These are phyloP conservation scores for Cetraspora pellucida DNA, from an alignment of 192 early-diverging fungal genomes.

Conservation along the genomic window DNA sequence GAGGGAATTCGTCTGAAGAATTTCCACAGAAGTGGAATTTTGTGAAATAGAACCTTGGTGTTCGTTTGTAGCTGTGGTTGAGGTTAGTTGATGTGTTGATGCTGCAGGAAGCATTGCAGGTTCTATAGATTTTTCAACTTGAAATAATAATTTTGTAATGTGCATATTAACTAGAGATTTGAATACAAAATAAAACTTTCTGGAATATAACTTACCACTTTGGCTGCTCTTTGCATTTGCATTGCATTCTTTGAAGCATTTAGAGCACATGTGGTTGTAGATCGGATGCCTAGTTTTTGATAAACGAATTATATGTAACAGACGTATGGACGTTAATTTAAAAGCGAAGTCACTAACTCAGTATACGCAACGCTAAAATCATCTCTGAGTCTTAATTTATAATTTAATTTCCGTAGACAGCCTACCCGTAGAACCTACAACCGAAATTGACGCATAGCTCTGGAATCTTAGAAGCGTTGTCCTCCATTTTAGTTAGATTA, in stretches of 20 bases:
- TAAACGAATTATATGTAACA: background rate
- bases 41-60: conserved; percentile 27
- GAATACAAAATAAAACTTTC: background rate
- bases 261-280: conserved; percentile 76
- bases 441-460: conserved; percentile 62
- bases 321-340: background rate
- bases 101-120: conserved; percentile 35
- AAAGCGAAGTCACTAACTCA: conserved; percentile 30
- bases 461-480: conserved; percentile 64
- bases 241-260: conserved; percentile 70
- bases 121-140: conserved; percentile 32
- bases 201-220: conserved; percentile 40
- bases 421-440: conserved; percentile 74
- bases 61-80: conserved; percentile 18
- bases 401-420: background rate
- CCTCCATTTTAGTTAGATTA: conserved; percentile 57
- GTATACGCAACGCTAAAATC: background rate
- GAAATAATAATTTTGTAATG: conserved; percentile 3
- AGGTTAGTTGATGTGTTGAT: conserved; percentile 25
- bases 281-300: conserved; percentile 53
- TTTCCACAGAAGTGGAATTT: conserved; percentile 20
- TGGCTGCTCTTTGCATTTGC: conserved; percentile 48
- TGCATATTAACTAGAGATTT: background rate
- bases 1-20: conserved; percentile 27
- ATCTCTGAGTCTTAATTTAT: background rate